Percentiles rank a stretch among this genome's conserved stretches.
These are phyloP conservation scores for Leccinum huronense DNA, from an alignment of 1,284 basidiomycete genomes.

Conservation along the genomic window DNA sequence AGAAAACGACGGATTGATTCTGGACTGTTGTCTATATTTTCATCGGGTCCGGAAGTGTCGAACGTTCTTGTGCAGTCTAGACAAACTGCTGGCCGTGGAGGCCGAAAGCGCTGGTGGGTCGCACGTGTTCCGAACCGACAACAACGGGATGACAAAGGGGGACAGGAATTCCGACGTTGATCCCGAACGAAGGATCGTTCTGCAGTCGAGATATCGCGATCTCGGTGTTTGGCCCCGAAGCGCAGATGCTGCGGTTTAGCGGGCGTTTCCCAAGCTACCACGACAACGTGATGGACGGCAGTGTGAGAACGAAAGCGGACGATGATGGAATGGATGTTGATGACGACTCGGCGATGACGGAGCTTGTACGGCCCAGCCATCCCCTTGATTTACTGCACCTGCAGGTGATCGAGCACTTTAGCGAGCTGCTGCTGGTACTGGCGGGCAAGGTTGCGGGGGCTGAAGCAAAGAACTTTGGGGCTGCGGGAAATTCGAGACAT, in stretches of 20 bases:
- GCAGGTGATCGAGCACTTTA: slow-evolving; percentile 68
- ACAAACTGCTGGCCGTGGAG: slow-evolving; percentile 61
- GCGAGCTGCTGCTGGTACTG: slow-evolving; percentile 55
- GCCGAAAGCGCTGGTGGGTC: slow-evolving; percentile 51
- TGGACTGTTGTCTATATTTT: slow-evolving; percentile 71
- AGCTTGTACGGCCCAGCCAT: slow-evolving; percentile 44
- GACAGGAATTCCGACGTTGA: slow-evolving; percentile 33
- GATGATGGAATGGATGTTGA: slow-evolving; percentile 63
- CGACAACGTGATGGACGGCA: slow-evolving; percentile 26
- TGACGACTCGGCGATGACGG: slow-evolving; percentile 40
- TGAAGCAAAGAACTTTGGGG: slow-evolving; percentile 38
- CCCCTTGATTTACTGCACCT: slow-evolving; percentile 65
- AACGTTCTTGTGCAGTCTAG: slow-evolving; percentile 59
- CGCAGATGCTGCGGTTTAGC: slow-evolving; percentile 38
- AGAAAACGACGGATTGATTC: slow-evolving; percentile 63
- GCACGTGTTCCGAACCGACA: slow-evolving; percentile 5
- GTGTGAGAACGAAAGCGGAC: slow-evolving; percentile 32
- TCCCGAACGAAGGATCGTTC: slow-evolving; percentile 26
- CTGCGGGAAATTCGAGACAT: slow-evolving; percentile 46
- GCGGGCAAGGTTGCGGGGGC: slow-evolving; percentile 52
- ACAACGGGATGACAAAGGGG: slow-evolving; percentile 18
- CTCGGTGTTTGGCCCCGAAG: slow-evolving; percentile 39
- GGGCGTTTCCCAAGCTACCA: slow-evolving; percentile 38
- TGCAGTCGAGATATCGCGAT: slow-evolving; percentile 45
- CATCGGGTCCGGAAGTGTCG: slow-evolving; percentile 30